Conservation (phyloP, 768 basidiomycete species). For the Royoungia palumana region DNA sequence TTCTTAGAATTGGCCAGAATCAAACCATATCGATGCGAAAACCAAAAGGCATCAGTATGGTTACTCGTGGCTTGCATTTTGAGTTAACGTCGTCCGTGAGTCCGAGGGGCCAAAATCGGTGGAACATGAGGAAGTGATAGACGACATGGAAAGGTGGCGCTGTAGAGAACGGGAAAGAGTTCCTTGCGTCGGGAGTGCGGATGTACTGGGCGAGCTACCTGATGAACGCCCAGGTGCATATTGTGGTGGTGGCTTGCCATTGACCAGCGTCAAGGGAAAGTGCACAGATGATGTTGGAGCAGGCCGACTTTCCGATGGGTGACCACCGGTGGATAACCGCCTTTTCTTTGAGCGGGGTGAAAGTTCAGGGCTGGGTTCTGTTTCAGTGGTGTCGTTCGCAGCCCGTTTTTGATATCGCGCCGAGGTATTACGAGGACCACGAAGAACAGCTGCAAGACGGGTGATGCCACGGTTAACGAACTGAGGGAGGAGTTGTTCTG, state of each 20-base stretch:
- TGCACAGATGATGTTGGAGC: conserved; percentile 2
- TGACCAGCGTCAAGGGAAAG: conserved; percentile 21
- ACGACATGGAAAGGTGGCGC: conserved; percentile 27
- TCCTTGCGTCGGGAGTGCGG: conserved; percentile 7
- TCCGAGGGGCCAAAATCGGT: conserved; percentile 16
- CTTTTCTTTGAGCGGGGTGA: conserved; percentile 28
- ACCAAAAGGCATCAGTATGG: neutral
- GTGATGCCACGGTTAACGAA: conserved; percentile 23
- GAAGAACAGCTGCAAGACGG: conserved; percentile 16
- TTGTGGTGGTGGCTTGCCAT: conserved; percentile 32
- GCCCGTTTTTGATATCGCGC: conserved; percentile 25
- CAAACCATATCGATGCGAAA: too few relatives aligned
- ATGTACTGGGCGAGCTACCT: neutral
- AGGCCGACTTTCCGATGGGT: conserved; percentile 4
- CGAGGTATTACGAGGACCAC: conserved; percentile 1
- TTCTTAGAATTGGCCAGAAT: neutral
- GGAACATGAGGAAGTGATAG: conserved; percentile 13
- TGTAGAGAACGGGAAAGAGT: conserved; percentile 21
- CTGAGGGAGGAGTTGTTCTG: conserved; percentile 27
- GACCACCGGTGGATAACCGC: conserved; percentile 15
- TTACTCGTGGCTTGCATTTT: conserved; percentile 14
- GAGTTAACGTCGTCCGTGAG: conserved; percentile 21
- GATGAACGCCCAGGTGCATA: conserved; percentile 25
- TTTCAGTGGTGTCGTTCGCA: conserved; percentile 7
- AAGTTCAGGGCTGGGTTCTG: conserved; percentile 2